Evolutionary conservation across 1,284 basidiomycete genomes (phyloP).

Genomic region (Exsudoporus floridanus): DNA sequence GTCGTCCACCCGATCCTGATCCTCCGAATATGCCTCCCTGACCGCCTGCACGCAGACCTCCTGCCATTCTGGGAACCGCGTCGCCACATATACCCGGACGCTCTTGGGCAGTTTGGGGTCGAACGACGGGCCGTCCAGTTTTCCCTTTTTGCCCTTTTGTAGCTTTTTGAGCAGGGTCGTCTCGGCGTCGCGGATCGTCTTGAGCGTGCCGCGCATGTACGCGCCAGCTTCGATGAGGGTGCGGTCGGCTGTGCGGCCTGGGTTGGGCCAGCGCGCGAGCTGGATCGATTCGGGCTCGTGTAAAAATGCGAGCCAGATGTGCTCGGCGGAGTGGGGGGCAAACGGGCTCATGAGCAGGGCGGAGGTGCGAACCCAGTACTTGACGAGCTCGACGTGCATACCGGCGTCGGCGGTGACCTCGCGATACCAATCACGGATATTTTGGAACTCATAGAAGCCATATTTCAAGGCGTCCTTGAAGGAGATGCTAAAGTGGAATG

Average conservation of each 20-base stretch:
- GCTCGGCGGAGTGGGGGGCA: conserved; percentile 94
- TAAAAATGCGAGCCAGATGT: conserved; percentile 82
- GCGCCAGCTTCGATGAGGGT: conserved; percentile 68
- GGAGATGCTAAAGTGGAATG: conserved; percentile 65
- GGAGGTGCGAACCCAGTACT: conserved; percentile 82
- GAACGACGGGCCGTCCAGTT: conserved; percentile 49
- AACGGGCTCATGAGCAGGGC: conserved; percentile 85
- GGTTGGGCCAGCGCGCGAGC: conserved; percentile 76
- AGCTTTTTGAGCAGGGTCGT: conserved; percentile 74
- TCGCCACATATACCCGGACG: conserved; percentile 88
- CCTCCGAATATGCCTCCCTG: conserved; percentile 65
- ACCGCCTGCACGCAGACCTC: conserved; percentile 78
- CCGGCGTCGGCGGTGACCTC: conserved; percentile 86
- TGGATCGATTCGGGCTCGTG: conserved; percentile 80
- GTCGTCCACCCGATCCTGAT: conserved; percentile 77
- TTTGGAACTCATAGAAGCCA: conserved; percentile 96
- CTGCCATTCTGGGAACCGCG: conserved; percentile 93
- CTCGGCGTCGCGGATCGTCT: conserved; percentile 91
- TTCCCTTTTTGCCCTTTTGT: conserved; percentile 58
- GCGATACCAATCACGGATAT: conserved; percentile 93
- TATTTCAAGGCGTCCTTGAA: conserved; percentile 96
- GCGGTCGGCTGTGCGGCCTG: conserved; percentile 55
- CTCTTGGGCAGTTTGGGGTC: conserved; percentile 85
- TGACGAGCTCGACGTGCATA: conserved; percentile 83
- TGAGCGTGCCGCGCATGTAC: conserved; percentile 86